phyloP scores from a whole-genome alignment of 176 grass and related monocot species.

The Elymus sibiricus region DNA sequence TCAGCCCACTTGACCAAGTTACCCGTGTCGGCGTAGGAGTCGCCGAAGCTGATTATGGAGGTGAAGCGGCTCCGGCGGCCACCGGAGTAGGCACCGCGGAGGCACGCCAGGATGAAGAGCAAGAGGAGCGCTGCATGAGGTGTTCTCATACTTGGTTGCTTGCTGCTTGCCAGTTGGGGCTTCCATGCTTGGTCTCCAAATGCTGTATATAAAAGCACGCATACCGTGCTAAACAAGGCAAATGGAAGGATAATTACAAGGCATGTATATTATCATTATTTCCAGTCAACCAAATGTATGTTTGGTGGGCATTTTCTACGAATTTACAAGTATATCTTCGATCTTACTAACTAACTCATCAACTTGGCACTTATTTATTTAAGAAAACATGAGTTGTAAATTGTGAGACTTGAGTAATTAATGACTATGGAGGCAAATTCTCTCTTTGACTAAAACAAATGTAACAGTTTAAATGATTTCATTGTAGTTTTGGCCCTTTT shows the following conservation, averaged over 20 bases:
- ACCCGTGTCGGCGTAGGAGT: slow-evolving; percentile 42
- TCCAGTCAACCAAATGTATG: neutral
- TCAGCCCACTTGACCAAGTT: slow-evolving; percentile 19
- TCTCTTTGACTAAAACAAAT: neutral
- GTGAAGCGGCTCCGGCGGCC: neutral
- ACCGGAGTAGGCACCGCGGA: neutral
- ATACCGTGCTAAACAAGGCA: no score
- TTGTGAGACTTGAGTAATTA: neutral
- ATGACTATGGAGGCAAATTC: neutral
- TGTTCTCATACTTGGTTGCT: neutral
- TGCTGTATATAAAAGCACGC: neutral
- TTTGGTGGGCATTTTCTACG: no score
- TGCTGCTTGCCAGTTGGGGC: neutral
- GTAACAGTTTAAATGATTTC: neutral
- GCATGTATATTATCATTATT: neutral
- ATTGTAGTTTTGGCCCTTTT: neutral
- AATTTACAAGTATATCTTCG: no score
- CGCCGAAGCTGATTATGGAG: slow-evolving; percentile 46
- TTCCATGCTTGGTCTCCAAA: neutral
- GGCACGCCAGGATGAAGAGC: no score
- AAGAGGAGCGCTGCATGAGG: neutral
- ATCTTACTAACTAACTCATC: neutral
- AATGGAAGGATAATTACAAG: no score
- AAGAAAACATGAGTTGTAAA: neutral
- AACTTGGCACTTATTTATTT: neutral